Conservation (phyloP, 139 green algal species). For the Raphidocelis subcapitata region DNA sequence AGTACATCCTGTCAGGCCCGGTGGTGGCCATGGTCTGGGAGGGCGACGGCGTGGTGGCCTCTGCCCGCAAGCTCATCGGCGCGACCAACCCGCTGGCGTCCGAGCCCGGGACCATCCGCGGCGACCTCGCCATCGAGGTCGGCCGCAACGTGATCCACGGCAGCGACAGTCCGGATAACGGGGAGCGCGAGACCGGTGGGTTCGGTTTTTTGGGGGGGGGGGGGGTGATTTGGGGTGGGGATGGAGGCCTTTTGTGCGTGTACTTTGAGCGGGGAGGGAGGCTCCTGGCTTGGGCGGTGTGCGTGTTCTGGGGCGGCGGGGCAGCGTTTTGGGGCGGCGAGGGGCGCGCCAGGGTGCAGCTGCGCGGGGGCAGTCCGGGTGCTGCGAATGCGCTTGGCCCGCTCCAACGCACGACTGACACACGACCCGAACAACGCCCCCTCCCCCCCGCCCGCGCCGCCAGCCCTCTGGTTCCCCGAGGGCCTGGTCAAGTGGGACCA, state of each 20-base stretch:
- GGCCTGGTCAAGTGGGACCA: conserved; percentile 60
- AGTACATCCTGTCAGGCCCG: conserved; percentile 96
- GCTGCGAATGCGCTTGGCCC: too few species aligned
- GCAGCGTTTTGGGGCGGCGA: too few species aligned
- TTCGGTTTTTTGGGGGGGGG: background rate
- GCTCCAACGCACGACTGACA: too few species aligned
- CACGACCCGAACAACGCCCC: background rate
- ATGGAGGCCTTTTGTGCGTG: background rate
- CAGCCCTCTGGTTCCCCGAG: conserved; percentile 85
- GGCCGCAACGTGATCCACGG: conserved; percentile 97
- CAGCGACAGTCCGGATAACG: conserved; percentile 88
- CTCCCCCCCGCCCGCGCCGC: background rate
- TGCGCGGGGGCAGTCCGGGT: too few species aligned
- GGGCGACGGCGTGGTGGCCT: conserved; percentile 91
- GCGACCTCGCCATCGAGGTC: conserved; percentile 80
- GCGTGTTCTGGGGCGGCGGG: too few species aligned
- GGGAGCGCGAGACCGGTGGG: conserved; percentile 85
- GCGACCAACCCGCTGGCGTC: conserved; percentile 92
- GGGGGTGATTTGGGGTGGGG: background rate
- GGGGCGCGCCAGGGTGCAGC: too few species aligned
- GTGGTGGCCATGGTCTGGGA: conserved; percentile 99
- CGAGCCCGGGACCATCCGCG: conserved; percentile 95
- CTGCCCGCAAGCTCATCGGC: conserved; percentile 90
- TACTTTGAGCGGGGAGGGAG: background rate
- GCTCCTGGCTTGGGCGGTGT: too few species aligned